phyloP scores from a whole-genome alignment of 768 basidiomycete species.

The Brasilioporus rufonigricans region DNA sequence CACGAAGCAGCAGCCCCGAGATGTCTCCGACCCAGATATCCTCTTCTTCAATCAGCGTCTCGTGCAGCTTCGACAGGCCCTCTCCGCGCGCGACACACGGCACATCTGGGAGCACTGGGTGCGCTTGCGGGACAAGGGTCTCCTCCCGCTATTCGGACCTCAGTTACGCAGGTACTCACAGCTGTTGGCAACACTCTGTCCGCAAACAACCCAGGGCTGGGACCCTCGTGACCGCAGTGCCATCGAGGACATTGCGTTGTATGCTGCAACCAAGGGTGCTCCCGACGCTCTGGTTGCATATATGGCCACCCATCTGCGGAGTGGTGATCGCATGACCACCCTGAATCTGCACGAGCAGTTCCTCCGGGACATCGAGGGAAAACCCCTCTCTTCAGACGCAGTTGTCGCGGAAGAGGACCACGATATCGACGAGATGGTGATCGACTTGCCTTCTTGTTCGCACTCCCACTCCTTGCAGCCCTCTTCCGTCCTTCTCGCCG shows the following conservation, averaged over 20 bases:
- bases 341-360: constrained; percentile 45
- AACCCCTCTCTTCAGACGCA: constrained; percentile 16
- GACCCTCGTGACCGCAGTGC: constrained; percentile 28
- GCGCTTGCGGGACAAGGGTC: constrained; percentile 40
- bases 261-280: constrained; percentile 43
- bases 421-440: constrained; percentile 26
- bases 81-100: constrained; percentile 34
- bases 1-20: constrained; percentile 2
- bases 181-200: constrained; percentile 33
- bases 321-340: constrained; percentile 40
- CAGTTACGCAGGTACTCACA: constrained; percentile 42
- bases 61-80: constrained; percentile 37
- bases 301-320: constrained; percentile 45
- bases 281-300: constrained; percentile 48
- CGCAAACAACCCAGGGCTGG: constrained; percentile 19
- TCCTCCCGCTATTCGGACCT: constrained; percentile 46
- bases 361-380: constrained; percentile 22
- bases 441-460: constrained; percentile 20
- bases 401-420: constrained; percentile 12
- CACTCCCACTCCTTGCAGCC: constrained; percentile 13
- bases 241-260: constrained; percentile 49
- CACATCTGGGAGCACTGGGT: constrained; percentile 39
- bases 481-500: constrained; percentile 48
- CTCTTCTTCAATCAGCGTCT: constrained; percentile 37
- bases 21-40: constrained; percentile 31